Percentiles rank a stretch among this genome's conserved stretches.
These are phyloP conservation scores for Fusarium liriodendri DNA, from an alignment of 2,329 filamentous ascomycete genomes.

Conservation along the genomic window DNA sequence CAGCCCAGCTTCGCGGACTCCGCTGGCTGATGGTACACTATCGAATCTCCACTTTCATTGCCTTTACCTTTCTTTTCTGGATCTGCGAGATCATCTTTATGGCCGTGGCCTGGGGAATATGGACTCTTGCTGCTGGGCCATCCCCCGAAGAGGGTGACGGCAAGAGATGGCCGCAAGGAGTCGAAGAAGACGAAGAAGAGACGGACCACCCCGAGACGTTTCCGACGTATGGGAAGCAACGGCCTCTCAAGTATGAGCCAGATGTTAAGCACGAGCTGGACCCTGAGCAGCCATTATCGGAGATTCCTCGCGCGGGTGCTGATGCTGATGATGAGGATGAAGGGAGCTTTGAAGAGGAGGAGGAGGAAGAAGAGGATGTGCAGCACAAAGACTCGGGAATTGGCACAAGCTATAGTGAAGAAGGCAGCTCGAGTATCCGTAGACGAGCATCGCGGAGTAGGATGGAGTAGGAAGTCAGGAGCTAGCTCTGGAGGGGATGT, in stretches of 20 bases:
- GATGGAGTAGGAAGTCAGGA: conserved; percentile 12
- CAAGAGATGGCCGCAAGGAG: conserved; percentile 17
- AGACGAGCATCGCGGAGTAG: conserved; percentile 45
- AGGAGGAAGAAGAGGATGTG: conserved; percentile 40
- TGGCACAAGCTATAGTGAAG: conserved; percentile 65
- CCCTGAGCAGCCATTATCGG: conserved; percentile 46
- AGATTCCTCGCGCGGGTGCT: conserved; percentile 49
- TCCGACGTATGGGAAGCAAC: conserved; percentile 55
- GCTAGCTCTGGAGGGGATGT: background rate
- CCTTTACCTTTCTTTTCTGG: conserved; percentile 83
- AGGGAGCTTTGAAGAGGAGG: conserved; percentile 51
- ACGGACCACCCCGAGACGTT: conserved; percentile 59
- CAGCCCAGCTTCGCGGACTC: conserved; percentile 80
- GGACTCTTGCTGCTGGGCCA: conserved; percentile 48
- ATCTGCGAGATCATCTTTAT: conserved; percentile 76
- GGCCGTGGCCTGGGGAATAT: conserved; percentile 72
- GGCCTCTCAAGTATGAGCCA: conserved; percentile 55
- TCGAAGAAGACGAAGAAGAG: conserved; percentile 44
- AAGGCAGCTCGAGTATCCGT: conserved; percentile 47
- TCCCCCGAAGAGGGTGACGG: conserved; percentile 11
- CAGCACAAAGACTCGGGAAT: conserved; percentile 59
- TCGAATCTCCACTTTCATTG: conserved; percentile 74
- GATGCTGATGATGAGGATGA: conserved; percentile 62
- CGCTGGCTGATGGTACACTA: conserved; percentile 90
- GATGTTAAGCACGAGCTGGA: conserved; percentile 50